phyloP scores from a whole-genome alignment of 768 basidiomycete species.

The Boletus vermiculosoides region DNA sequence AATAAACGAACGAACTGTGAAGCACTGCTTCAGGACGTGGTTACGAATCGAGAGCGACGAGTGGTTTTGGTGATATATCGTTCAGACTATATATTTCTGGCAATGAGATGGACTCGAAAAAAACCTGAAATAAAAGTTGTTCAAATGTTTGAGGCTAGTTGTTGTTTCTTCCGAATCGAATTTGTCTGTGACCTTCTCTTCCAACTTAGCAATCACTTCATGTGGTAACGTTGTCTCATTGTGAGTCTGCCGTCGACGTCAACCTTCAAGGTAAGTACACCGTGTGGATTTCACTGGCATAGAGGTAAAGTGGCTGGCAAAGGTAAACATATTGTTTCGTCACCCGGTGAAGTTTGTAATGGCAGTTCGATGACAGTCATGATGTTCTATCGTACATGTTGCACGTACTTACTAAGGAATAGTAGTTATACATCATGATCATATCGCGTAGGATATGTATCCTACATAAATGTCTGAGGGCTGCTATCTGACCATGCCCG shows the following conservation, averaged over 20 bases:
- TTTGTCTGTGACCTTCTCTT: not conserved
- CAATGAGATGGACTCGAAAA: conserved; percentile 11
- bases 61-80: conserved; percentile 22
- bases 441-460: too few species aligned
- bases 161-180: not conserved
- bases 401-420: too few species aligned
- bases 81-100: conserved; percentile 11
- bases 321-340: too few species aligned
- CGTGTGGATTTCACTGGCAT: not conserved
- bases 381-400: not conserved
- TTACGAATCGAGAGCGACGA: conserved; percentile 7
- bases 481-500: too few species aligned
- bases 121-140: not conserved
- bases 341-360: not conserved
- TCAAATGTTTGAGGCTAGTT: not conserved
- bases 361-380: not conserved
- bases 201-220: not conserved
- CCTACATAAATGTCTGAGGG: too few species aligned
- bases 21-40: conserved; percentile 15
- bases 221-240: not conserved
- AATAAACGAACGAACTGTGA: conserved; percentile 9
- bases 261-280: not conserved
- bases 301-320: too few species aligned
- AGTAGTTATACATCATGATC: too few species aligned
- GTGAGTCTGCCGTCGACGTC: not conserved